A percentile compares a stretch with the other conserved stretches of the same genome.
Conservation (phyloP, 257 asterid genomes). For the Solanum etuberosum region DNA sequence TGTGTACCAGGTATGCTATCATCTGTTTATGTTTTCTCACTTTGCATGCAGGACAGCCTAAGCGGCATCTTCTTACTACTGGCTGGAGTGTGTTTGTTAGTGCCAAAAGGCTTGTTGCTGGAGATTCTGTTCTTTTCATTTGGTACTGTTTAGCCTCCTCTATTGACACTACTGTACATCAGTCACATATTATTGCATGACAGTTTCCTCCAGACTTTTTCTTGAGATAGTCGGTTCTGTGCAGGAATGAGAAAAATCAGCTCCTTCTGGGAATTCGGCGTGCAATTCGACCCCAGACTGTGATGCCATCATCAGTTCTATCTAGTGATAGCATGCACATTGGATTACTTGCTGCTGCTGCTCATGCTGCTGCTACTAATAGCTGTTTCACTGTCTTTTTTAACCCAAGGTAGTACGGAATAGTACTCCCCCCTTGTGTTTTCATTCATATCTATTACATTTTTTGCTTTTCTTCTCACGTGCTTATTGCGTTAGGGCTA, state of each 20-base stretch:
- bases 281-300: slow-evolving; percentile 82
- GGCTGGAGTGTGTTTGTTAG: slow-evolving; percentile 59
- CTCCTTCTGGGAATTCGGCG: slow-evolving; percentile 90
- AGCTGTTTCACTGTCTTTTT: slow-evolving; percentile 92
- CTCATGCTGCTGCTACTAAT: slow-evolving; percentile 96
- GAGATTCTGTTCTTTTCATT: slow-evolving; percentile 43
- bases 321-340: slow-evolving; percentile 99
- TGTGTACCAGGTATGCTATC: background rate
- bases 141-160: slow-evolving; percentile 26
- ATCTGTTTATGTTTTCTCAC: background rate
- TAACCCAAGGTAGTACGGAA: slow-evolving; percentile 57
- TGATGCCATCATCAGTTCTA: slow-evolving; percentile 97
- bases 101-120: slow-evolving; percentile 45
- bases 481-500: slow-evolving; percentile 52
- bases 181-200: background rate
- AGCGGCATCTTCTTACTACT: slow-evolving; percentile 44
- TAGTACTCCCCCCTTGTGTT: background rate
- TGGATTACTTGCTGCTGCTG: slow-evolving; percentile 97
- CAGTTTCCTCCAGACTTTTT: background rate
- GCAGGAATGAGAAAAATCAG: slow-evolving; percentile 93
- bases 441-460: background rate
- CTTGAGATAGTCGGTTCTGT: background rate
- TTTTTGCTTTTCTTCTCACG: background rate
- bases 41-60: slow-evolving; percentile 40
- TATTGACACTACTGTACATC: background rate